Percentiles rank a stretch among this genome's conserved stretches.
Conservation (phyloP, 495 filamentous ascomycete genomes). For the Cairneyella variabilis region DNA sequence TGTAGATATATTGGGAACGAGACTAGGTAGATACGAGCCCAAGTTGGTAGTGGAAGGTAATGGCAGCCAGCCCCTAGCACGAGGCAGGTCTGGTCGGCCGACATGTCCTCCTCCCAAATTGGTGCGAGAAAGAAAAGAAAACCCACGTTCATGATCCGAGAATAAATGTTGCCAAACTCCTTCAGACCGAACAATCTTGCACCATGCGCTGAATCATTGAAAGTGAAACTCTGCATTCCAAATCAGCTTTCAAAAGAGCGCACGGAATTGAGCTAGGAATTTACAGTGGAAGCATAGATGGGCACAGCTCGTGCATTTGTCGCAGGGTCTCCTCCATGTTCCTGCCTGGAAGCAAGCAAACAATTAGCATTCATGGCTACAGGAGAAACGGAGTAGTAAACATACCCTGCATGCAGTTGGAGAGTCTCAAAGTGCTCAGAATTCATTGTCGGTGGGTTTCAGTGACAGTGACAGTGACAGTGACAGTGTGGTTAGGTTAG, state of each 20-base stretch:
- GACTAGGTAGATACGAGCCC: too few species aligned
- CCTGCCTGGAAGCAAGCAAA: slow-evolving; percentile 51
- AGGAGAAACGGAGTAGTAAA: slow-evolving; percentile 7
- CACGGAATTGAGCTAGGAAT: slow-evolving; percentile 19
- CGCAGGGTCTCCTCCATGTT: slow-evolving; percentile 73
- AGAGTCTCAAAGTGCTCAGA: slow-evolving; percentile 96
- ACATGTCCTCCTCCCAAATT: too few species aligned
- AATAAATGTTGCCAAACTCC: slow-evolving; percentile 98
- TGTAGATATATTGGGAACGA: not conserved
- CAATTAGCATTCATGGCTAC: slow-evolving; percentile 19
- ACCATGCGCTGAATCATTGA: slow-evolving; percentile 97
- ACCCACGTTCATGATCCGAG: slow-evolving; percentile 85
- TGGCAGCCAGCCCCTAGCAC: too few species aligned
- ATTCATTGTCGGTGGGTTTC: too few species aligned
- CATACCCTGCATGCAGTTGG: slow-evolving; percentile 92
- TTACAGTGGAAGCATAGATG: slow-evolving; percentile 89
- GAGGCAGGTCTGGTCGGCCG: too few species aligned
- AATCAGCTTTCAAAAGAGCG: not conserved
- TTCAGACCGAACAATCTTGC: slow-evolving; percentile 96
- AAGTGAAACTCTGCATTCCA: slow-evolving; percentile 69
- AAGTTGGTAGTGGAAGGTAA: too few species aligned
- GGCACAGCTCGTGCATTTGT: slow-evolving; percentile 92
- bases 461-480: too few species aligned
- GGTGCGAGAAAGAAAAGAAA: too few species aligned
- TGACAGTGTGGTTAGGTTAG: too few species aligned